Conservation (phyloP, 164 flowering plant genomes). For the Nelumbo lutea region DNA sequence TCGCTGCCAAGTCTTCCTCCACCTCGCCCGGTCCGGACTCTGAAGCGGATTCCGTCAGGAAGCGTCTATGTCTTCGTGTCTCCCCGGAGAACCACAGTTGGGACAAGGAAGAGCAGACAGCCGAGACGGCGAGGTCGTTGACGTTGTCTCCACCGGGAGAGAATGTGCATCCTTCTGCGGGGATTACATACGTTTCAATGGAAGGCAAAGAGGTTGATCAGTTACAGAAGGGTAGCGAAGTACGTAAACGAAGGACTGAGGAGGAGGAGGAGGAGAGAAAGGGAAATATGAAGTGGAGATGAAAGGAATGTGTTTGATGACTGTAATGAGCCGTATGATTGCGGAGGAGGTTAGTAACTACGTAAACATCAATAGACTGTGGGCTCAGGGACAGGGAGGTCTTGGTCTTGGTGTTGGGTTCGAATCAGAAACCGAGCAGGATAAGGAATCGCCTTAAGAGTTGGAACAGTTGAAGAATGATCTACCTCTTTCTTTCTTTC, state of each 20-base stretch:
- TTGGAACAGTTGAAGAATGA: too few relatives aligned
- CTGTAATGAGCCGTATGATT: conserved; percentile 46
- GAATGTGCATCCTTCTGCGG: background rate
- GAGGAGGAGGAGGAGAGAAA: conserved; percentile 4
- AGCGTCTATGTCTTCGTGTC: conserved; percentile 14
- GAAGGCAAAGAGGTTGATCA: background rate
- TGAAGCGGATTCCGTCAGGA: conserved; percentile 22
- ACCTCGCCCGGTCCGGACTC: conserved; percentile 25
- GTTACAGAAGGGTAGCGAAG: background rate
- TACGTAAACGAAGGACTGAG: background rate
- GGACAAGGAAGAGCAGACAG: conserved; percentile 1
- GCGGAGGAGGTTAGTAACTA: conserved; percentile 55
- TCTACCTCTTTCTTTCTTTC: too few relatives aligned
- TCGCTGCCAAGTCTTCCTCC: conserved; percentile 12
- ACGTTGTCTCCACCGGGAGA: conserved; percentile 48
- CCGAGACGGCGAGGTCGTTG: conserved; percentile 29
- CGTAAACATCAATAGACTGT: conserved; percentile 17
- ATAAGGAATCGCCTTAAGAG: background rate
- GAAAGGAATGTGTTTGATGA: conserved; percentile 34
- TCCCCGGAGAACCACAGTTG: conserved; percentile 14
- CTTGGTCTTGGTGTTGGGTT: conserved; percentile 2
- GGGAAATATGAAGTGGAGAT: conserved; percentile 14
- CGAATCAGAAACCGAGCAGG: background rate
- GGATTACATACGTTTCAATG: background rate
- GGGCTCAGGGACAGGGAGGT: conserved; percentile 4